phyloP scores from a whole-genome alignment of 2,329 filamentous ascomycete genomes.

The Stemphylium lycopersici region DNA sequence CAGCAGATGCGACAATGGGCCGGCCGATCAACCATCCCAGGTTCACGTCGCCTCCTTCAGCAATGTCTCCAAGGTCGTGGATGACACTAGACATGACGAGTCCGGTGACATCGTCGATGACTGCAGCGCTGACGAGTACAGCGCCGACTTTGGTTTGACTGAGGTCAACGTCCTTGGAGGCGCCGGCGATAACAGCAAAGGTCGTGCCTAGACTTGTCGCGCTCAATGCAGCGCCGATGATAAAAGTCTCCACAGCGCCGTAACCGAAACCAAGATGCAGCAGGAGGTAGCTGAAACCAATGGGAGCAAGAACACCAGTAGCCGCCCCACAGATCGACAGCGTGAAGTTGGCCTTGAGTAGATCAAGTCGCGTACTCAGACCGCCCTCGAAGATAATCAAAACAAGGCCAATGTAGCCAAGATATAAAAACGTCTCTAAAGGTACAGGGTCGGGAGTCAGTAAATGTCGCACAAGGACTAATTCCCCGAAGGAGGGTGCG shows the following conservation, averaged over 20 bases:
- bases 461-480: background rate
- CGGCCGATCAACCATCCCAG: constrained; percentile 34
- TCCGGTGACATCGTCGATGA: constrained; percentile 56
- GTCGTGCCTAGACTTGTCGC: constrained; percentile 41
- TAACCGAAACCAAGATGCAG: constrained; percentile 54
- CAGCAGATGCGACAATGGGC: constrained; percentile 35
- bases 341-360: constrained; percentile 54
- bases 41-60: constrained; percentile 16
- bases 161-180: constrained; percentile 48
- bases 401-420: constrained; percentile 58
- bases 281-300: constrained; percentile 43
- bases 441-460: background rate
- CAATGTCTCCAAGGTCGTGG: constrained; percentile 27
- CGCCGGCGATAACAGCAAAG: constrained; percentile 43
- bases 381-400: constrained; percentile 61
- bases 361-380: constrained; percentile 54
- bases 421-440: constrained; percentile 46
- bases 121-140: constrained; percentile 54
- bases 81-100: constrained; percentile 51
- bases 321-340: constrained; percentile 52
- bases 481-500: background rate
- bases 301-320: constrained; percentile 55
- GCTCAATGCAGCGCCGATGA: constrained; percentile 38
- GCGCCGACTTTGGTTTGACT: constrained; percentile 53
- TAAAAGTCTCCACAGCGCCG: constrained; percentile 36